Evolutionary conservation across 176 grass and related monocot species (phyloP).

Genomic region (Musa beccarii): DNA sequence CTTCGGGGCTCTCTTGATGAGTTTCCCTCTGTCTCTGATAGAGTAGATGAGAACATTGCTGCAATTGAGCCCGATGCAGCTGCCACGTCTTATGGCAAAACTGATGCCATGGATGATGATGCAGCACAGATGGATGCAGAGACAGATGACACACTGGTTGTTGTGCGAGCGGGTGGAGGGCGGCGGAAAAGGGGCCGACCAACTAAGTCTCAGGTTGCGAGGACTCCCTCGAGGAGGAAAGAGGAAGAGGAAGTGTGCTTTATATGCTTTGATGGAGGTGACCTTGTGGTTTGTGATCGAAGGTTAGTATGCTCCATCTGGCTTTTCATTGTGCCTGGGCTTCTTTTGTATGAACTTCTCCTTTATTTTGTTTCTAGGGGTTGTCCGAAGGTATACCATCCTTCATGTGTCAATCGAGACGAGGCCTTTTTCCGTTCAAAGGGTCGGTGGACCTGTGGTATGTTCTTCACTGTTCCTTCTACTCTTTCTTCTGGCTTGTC

Average conservation of each 20-base stretch:
- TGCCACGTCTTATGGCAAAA: not conserved
- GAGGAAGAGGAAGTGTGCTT: constrained; percentile 92
- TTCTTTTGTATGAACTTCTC: constrained; percentile 14
- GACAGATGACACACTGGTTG: constrained; percentile 9
- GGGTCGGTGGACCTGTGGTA: constrained; percentile 98
- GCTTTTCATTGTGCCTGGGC: constrained; percentile 12
- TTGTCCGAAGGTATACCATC: constrained; percentile 90
- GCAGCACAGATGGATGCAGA: constrained; percentile 19
- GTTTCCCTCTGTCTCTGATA: not conserved
- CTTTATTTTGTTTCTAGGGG: constrained; percentile 31
- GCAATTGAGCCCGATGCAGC: not conserved
- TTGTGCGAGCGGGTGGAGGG: constrained; percentile 40
- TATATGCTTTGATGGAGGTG: constrained; percentile 95
- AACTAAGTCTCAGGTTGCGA: constrained; percentile 40
- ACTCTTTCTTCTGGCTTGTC: not conserved
- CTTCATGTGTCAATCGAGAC: constrained; percentile 83
- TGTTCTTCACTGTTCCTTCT: not conserved
- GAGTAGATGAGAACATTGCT: not conserved
- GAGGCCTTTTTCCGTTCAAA: constrained; percentile 89
- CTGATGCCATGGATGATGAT: constrained; percentile 5
- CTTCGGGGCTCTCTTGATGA: not conserved
- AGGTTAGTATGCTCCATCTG: constrained; percentile 42
- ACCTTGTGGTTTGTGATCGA: constrained; percentile 92
- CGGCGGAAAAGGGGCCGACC: constrained; percentile 57
- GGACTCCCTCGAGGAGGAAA: constrained; percentile 40